These are phyloP conservation scores for Limtongozyma cylindracea DNA, from an alignment of 805 yeast genomes.

Conservation along the genomic window DNA sequence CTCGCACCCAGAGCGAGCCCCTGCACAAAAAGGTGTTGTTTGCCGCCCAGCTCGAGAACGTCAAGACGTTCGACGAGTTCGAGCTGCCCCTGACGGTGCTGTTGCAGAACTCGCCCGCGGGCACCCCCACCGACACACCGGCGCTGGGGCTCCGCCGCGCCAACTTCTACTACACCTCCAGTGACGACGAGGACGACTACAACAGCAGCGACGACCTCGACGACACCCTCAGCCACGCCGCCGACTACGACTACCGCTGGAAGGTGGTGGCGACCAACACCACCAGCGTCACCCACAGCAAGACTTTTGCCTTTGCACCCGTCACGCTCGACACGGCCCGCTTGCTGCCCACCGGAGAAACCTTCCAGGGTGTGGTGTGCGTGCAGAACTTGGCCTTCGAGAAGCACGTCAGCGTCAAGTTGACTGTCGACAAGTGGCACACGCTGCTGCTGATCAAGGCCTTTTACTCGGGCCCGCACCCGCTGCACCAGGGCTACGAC, in stretches of 20 bases:
- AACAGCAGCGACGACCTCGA: conserved; percentile 4
- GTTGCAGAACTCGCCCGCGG: conserved; percentile 21
- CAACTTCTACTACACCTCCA: too few relatives aligned
- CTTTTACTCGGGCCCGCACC: conserved; percentile 4
- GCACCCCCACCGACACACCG: conserved; percentile 6
- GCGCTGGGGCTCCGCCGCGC: too few relatives aligned
- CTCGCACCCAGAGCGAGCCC: conserved; percentile 6
- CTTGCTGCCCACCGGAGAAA: conserved; percentile 5
- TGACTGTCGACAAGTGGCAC: conserved; percentile 25
- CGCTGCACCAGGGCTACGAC: conserved; percentile 10
- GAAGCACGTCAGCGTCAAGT: conserved; percentile 13
- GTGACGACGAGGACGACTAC: conserved; percentile 5
- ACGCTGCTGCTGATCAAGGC: conserved; percentile 9
- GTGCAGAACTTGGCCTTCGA: conserved; percentile 12
- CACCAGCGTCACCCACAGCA: too few relatives aligned
- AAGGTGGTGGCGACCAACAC: conserved; percentile 1
- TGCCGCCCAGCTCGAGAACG: conserved; percentile 30
- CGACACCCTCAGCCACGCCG: not conserved
- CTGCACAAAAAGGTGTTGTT: conserved; percentile 31
- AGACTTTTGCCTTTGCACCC: conserved; percentile 3
- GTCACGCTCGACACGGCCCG: conserved; percentile 13
- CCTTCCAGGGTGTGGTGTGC: conserved; percentile 7
- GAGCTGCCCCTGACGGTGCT: conserved; percentile 44
- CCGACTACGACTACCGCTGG: conserved; percentile 2
- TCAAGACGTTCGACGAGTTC: conserved; percentile 35